Evolutionary conservation across 139 green algal species (phyloP).

Genomic region (Ulvella scutata): DNA sequence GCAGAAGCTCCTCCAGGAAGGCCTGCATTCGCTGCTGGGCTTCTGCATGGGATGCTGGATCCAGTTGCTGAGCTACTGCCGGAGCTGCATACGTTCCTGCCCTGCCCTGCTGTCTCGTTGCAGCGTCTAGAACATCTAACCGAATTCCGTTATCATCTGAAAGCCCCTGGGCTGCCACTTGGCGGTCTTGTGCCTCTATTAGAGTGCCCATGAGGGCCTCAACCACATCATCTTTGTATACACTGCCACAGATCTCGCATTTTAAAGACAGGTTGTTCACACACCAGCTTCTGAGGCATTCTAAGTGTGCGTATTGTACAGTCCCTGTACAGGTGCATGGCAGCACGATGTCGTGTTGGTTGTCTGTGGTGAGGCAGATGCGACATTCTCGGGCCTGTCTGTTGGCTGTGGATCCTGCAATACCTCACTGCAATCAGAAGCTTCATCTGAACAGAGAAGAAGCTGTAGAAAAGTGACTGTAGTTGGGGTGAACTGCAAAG

Average conservation of each 20-base stretch:
- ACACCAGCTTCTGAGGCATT: slow-evolving; percentile 4
- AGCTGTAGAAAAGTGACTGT: no score
- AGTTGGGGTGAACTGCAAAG: no score
- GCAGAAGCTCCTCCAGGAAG: neutral
- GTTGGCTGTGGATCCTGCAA: neutral
- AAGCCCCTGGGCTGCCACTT: neutral
- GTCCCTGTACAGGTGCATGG: slow-evolving; percentile 13
- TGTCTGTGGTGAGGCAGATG: slow-evolving; percentile 11
- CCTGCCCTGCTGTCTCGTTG: neutral
- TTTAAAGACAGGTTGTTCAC: neutral
- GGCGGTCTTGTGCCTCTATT: neutral
- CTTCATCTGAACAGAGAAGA: no score
- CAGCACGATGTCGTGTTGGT: slow-evolving; percentile 3
- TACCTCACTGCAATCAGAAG: no score
- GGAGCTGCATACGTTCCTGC: neutral
- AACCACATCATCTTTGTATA: neutral
- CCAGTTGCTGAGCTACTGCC: neutral
- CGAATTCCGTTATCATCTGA: neutral
- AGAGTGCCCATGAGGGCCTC: neutral
- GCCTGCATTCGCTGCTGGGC: neutral
- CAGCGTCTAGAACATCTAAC: neutral
- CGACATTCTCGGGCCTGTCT: slow-evolving; percentile 9
- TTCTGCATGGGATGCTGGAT: neutral
- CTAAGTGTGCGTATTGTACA: slow-evolving; percentile 1
- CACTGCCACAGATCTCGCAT: neutral